Base-by-base conservation (phyloP, 2,329 filamentous ascomycete species). In the Nakataea oryzae region DNA sequence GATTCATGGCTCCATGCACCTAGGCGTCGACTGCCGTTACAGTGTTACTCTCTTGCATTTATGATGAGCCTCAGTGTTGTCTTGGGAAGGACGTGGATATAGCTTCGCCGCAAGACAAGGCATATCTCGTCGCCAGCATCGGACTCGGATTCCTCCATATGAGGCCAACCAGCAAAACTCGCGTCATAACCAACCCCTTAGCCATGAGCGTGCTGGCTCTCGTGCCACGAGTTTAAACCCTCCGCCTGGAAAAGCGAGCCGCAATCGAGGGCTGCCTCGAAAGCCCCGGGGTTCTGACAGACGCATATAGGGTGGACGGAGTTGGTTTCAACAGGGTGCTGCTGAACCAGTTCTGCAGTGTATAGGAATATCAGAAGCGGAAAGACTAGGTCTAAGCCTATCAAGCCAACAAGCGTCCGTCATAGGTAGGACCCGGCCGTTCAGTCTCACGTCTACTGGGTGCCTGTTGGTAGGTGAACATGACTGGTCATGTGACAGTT, bases 251-350 rank as follows among this genome's bases (percentile, higher is more conserved):
- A 30, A 67, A 67, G 58, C 64, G 64, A 13, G 64, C 61, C 3
- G 59, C 66, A 1, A 64, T 71, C 8, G 56, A 64, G 47, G 68
- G 69, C 60, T 70, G 69, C 58, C 64, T 71, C n/a, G 61, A 62
- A 26, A 64, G 62, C 30, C 63, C 66, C 6, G 63, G 60, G 8
- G 69, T 71, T 27, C 69, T 67, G 6, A 28, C 63, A 47, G 65
- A 68, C 30, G 62, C 54, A 6, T 41, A 62, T 12, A 67, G 65
- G 9, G n/a, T n/a, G n/a, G n/a, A n/a, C n/a, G n/a, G n/a, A n/a
- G n/a, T n/a, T n/a, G n/a, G n/a, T n/a, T n/a, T n/a, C n/a, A n/a
- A n/a, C n/a, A n/a, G n/a, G n/a, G n/a, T n/a, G n/a, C n/a, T n/a
- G n/a, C n/a, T n/a, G n/a, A n/a, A n/a, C n/a, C n/a, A 67, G 65